phyloP scores from a whole-genome alignment of 116 monocot genomes.

The Trichopus zeylanicus region DNA sequence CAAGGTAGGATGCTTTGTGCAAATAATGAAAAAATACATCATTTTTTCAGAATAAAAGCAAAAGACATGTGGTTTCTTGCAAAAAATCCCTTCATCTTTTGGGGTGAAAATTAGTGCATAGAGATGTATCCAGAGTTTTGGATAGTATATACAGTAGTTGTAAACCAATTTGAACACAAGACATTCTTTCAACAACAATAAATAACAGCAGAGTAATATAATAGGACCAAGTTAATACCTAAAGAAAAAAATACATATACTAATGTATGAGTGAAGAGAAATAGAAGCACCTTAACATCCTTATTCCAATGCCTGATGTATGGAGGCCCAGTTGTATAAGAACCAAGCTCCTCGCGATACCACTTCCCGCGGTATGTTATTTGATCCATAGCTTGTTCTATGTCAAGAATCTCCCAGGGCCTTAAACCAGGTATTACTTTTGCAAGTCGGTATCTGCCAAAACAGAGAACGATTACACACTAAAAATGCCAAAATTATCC shows the following conservation, averaged over 20 bases:
- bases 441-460: slow-evolving; percentile 56
- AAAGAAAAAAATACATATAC: neutral
- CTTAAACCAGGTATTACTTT: slow-evolving; percentile 69
- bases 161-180: neutral
- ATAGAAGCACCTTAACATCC: slow-evolving; percentile 46
- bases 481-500: neutral
- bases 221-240: neutral
- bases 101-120: too few species aligned
- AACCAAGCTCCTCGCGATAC: slow-evolving; percentile 69
- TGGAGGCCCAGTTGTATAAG: slow-evolving; percentile 66
- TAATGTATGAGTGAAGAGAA: too few species aligned
- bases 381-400: slow-evolving; percentile 84
- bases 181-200: neutral
- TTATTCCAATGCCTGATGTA: slow-evolving; percentile 70
- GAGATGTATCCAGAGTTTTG: too few species aligned
- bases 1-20: too few species aligned
- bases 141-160: too few species aligned
- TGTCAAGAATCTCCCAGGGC: slow-evolving; percentile 80
- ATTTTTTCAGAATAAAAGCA: too few species aligned
- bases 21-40: too few species aligned
- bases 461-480: neutral
- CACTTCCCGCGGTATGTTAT: slow-evolving; percentile 74
- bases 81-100: too few species aligned
- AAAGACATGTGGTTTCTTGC: too few species aligned
- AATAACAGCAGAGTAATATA: neutral